These are phyloP conservation scores for Fusarium napiforme DNA, from an alignment of 2,329 filamentous ascomycete species.

Conservation along the genomic window DNA sequence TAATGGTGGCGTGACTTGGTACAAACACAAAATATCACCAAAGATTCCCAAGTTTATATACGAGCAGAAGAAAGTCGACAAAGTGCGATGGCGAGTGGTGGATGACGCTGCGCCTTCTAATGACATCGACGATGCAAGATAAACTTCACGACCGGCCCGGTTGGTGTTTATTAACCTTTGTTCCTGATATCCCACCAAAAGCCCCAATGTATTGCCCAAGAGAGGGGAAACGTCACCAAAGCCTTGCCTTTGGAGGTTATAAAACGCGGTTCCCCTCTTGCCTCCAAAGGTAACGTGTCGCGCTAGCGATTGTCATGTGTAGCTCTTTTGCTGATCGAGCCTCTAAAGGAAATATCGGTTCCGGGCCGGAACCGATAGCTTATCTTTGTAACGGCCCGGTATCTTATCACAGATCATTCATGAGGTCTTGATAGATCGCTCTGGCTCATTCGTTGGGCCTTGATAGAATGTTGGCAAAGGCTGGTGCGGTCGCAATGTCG, in stretches of 20 bases:
- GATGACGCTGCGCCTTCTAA: not conserved
- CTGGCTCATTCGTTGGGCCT: not conserved
- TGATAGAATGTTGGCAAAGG: not conserved
- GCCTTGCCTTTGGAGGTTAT: slow-evolving; percentile 9
- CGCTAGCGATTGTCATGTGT: not conserved
- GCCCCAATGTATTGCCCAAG: not conserved
- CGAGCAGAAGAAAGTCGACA: not conserved
- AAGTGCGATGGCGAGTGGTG: not conserved
- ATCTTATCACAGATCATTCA: not conserved
- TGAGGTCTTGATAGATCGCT: too few relatives aligned
- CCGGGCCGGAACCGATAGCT: not conserved
- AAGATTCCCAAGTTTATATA: not conserved
- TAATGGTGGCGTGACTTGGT: too few relatives aligned
- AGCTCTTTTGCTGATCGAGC: not conserved
- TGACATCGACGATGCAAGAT: slow-evolving; percentile 1
- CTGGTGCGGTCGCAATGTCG: not conserved
- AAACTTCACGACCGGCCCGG: not conserved
- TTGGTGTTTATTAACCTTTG: not conserved
- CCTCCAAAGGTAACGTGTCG: not conserved
- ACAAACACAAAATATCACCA: not conserved
- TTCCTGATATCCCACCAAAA: not conserved
- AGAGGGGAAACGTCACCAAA: slow-evolving; percentile 1
- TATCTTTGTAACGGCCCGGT: not conserved
- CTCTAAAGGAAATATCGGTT: not conserved
- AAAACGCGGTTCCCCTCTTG: slow-evolving; percentile 2